Percentiles rank a stretch among this genome's conserved stretches.
These are phyloP conservation scores for Haplographium delicatum DNA, from an alignment of 495 filamentous ascomycete genomes.

Conservation along the genomic window DNA sequence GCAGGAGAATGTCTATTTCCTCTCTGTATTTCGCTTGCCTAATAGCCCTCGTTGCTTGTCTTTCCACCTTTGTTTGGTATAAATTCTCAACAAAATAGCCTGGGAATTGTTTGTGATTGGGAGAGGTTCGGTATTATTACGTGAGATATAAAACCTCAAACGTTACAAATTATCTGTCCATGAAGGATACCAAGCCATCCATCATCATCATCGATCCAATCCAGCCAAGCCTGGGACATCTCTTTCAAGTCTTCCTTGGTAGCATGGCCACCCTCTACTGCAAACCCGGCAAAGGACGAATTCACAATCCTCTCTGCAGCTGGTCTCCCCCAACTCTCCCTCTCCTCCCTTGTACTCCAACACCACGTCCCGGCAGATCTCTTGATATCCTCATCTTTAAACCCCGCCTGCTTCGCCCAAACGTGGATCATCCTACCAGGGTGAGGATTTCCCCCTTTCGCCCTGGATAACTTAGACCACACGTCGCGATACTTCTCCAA, in stretches of 20 bases:
- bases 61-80: too few species aligned
- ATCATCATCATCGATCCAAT: conserved; percentile 2
- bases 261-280: not conserved
- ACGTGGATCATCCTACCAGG: not conserved
- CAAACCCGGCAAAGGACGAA: not conserved
- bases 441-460: not conserved
- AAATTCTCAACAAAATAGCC: too few species aligned
- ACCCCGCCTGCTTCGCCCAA: conserved; percentile 1
- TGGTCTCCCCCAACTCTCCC: not conserved
- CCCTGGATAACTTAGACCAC: not conserved
- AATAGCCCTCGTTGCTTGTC: too few species aligned
- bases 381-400: not conserved
- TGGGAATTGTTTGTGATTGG: too few species aligned
- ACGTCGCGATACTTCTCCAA: not conserved
- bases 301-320: not conserved
- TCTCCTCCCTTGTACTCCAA: not conserved
- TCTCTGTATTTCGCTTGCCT: too few species aligned
- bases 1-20: too few species aligned
- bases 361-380: not conserved
- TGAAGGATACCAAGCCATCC: too few species aligned
- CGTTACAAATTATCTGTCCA: too few species aligned
- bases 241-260: not conserved
- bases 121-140: too few species aligned
- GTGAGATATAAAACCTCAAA: too few species aligned
- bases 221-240: not conserved